Base-by-base conservation (phyloP, 305 asterid species). In the Solanum hybrid region DNA sequence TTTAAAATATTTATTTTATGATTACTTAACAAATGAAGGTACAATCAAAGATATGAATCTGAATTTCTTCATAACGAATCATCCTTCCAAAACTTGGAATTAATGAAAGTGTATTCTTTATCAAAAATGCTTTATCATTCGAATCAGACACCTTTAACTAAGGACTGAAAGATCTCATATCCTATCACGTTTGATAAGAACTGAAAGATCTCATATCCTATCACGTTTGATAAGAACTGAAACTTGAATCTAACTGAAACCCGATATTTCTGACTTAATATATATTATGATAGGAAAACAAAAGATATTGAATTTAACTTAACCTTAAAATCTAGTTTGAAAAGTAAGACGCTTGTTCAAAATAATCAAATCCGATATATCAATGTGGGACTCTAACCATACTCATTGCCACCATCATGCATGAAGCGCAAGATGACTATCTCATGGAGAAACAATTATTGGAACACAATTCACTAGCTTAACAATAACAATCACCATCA, bases 371-470 rank as follows among this genome's bases (percentile, higher is more conserved):
- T 27, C 1, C 24, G 8, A 77, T 34, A 19, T 4, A 34, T 3
- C 42, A 8, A 78, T 35, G 56, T 78, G 31, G 31, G 51, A 37
- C 22, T 78, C 32, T 12, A 91, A 90, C 89, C 34, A 90, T 91
- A 91, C 93, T 93, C 95, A 94, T 95, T 95, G 95, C 93, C 95
- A 93, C 90, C 91, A 89, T 94, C 94, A 91, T 71, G 77, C 4
- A 24, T 92, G 88, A 95, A 90, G 66, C 89, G 89, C 78, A 77
- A 89, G 78, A 93, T 34, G 91, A 90, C 92, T 90, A 88, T 86
- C 89, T 75, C 29, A 80, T 91, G 89, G 85, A 89, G 72, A 56
- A 85, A 42, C 93, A 93, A 93, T 94, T 36, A 94, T 92, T 93
- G 95, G 94, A 38, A 90, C 90, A 82, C 90, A 87, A 90, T 86